Evolutionary conservation across 2,329 filamentous ascomycete genomes (phyloP), one percentile per base, ranked within the genome.

Genomic region (Pleochaeta shiraiana): DNA sequence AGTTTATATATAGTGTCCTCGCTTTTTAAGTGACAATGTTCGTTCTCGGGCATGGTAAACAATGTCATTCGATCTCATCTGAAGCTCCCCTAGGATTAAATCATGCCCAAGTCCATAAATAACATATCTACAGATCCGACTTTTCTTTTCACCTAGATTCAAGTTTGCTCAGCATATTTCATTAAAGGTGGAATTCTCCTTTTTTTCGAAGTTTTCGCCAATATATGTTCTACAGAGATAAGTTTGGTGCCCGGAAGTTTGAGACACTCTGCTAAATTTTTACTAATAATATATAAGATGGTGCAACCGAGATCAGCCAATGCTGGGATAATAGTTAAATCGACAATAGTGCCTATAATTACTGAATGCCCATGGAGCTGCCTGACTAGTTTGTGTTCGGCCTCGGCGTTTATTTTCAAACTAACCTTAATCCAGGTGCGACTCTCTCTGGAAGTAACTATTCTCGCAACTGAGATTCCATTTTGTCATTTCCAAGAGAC

Each of bases 151-250:
- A 30, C 14, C 45, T 33, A 63, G 14, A 50, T 63, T 39, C 1
- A 63, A 50, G 1, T 63, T 24, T 50, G 39, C 61, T 9, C 19
- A 63, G n/a, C 43, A 63, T 5, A 47, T 21, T 50, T 63, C 61
- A 24, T 61, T 33, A 16, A 61, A 31, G 7, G 39, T 43, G 11
- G 39, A 21, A 2, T 61, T 3, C 9, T 14, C 19, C n/a, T 14
- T 26, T 12, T 61, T 19, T 39, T 61, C 39, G 14, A 7, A 21
- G 57, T 60, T 53, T 24, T 24, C 12, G 21, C 14, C n/a, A n/a
- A n/a, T n/a, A n/a, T n/a, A n/a, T n/a, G n/a, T n/a, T 24, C 47
- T 24, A 7, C 21, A 24, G 21, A 1, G 12, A n/a, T 9, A 53
- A 53, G 11, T 53, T 53, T 53, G 12, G 9, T 16, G 12, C 47